phyloP scores from a whole-genome alignment of 1,139 yeast species.

The Saccharomyces hybrid region DNA sequence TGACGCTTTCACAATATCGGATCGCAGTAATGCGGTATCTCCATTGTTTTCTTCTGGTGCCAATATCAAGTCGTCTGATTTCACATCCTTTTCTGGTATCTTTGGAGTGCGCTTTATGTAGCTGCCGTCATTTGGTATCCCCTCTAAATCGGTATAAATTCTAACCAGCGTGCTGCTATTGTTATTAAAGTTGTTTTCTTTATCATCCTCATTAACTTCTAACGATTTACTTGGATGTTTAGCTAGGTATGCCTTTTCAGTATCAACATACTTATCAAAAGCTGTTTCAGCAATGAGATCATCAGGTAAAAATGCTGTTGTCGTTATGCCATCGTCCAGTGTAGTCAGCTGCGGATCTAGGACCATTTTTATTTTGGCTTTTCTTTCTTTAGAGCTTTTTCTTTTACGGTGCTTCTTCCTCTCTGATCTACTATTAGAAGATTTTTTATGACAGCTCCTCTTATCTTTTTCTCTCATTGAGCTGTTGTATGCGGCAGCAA shows the following conservation, averaged over 20 bases:
- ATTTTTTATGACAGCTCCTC: constrained; percentile 13
- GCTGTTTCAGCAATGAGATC: not conserved
- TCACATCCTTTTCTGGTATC: not conserved
- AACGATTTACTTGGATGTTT: not conserved
- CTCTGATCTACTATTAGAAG: constrained; percentile 6
- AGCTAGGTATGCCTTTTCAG: not conserved
- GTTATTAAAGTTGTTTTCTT: not conserved
- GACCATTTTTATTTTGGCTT: constrained; percentile 20
- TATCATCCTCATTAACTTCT: not conserved
- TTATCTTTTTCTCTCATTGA: constrained; percentile 13
- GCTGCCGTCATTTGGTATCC: not conserved
- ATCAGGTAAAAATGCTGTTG: not conserved
- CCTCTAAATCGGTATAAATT: not conserved
- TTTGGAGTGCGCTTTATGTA: not conserved
- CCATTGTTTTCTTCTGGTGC: constrained; percentile 5
- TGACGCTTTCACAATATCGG: constrained; percentile 29
- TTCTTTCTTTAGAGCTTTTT: constrained; percentile 10
- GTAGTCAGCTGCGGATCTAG: constrained; percentile 60
- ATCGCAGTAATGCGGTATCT: constrained; percentile 23
- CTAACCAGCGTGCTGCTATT: not conserved
- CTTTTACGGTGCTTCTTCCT: constrained; percentile 6
- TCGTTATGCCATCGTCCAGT: constrained; percentile 34
- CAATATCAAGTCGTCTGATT: constrained; percentile 3
- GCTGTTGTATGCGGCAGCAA: constrained; percentile 26
- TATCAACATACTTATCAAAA: not conserved